Base-by-base conservation (phyloP, 108 stramenopile species). In the Parietichytrium sp. region DNA sequence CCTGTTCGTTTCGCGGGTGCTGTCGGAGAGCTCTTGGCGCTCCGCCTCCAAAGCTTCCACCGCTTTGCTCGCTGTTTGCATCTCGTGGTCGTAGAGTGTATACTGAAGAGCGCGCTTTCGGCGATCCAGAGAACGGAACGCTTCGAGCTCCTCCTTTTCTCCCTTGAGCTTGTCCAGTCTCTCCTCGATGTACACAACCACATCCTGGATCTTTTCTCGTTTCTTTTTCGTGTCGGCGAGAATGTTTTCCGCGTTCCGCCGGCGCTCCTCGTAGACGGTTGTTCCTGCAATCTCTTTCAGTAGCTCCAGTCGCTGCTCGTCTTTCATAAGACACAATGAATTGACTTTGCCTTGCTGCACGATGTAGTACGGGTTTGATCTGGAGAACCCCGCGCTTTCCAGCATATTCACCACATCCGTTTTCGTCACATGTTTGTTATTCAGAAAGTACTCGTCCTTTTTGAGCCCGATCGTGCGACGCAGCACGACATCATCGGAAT, bases 361-460 rank as follows among this genome's bases (percentile, higher is more conserved):
- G 83, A 99, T 99, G 84, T 96, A 99, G 91, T 99, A 99, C 2
- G 99, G 99, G 89, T 99, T 99, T 36, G 90, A 89, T 84, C 94
- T 93, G 61, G 93, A 94, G 85, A 99, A 99, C 7, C 99, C 99
- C 23, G 99, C 99, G 8, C 93, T 94, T 85, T 98, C 99, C 29
- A 99, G 85, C 53, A 99, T 85, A 51, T 86, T 87, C 84, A 89
- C 91, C 33, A 99, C 94, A 83, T 97, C 96, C 61, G 90, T 91
- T 83, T 96, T 81, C 81, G 92, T 93, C 25, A 93, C 92, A 12
- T 93, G 92, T 77, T 96, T 95, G 36, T 96, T 87, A 83, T 99
- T 97, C 29, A 99, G 88, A 88, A 98, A 99, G 89, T 97, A 98
- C 87, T 98, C 98, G 86, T 99, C 99, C 89, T 99, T 99, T 85